phyloP scores from a whole-genome alignment of 768 basidiomycete genomes.

The Wakefieldia striispora region DNA sequence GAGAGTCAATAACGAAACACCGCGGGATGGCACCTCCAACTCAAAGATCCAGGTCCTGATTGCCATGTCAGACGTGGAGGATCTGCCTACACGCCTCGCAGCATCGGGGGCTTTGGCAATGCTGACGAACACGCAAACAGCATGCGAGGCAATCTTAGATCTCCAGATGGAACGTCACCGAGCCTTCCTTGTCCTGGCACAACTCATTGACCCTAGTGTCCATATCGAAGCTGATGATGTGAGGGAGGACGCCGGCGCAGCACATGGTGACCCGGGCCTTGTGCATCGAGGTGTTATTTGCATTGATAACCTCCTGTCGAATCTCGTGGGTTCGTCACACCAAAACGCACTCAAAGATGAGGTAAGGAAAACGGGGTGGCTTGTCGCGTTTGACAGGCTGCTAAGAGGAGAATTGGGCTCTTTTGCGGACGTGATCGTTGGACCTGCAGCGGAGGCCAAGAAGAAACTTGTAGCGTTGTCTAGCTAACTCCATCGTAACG shows the following conservation, averaged over 20 bases:
- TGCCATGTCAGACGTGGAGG: slow-evolving; percentile 84
- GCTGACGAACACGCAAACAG: slow-evolving; percentile 58
- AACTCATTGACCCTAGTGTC: slow-evolving; percentile 61
- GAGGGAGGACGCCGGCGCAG: slow-evolving; percentile 33
- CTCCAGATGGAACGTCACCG: slow-evolving; percentile 66
- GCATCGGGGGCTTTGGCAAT: slow-evolving; percentile 88
- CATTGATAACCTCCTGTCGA: slow-evolving; percentile 58
- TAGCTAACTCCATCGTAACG: neutral
- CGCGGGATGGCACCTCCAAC: slow-evolving; percentile 26
- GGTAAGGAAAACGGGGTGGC: slow-evolving; percentile 52
- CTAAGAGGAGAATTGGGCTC: slow-evolving; percentile 42
- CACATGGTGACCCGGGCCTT: slow-evolving; percentile 51
- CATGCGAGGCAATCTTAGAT: slow-evolving; percentile 58
- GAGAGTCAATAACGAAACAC: slow-evolving; percentile 33
- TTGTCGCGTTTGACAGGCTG: slow-evolving; percentile 48
- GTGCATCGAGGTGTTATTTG: slow-evolving; percentile 80
- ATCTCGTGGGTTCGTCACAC: slow-evolving; percentile 38
- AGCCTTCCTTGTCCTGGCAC: slow-evolving; percentile 62
- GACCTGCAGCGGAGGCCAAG: slow-evolving; percentile 51
- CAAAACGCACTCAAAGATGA: slow-evolving; percentile 48
- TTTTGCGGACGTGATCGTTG: slow-evolving; percentile 38
- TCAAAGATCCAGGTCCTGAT: slow-evolving; percentile 79
- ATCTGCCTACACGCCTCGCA: slow-evolving; percentile 81
- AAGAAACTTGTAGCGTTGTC: slow-evolving; percentile 37
- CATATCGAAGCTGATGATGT: slow-evolving; percentile 33